Evolutionary conservation across 2,329 filamentous ascomycete species (phyloP), one percentile per base, ranked within the genome.

Genomic region (Verticillium isaacii): DNA sequence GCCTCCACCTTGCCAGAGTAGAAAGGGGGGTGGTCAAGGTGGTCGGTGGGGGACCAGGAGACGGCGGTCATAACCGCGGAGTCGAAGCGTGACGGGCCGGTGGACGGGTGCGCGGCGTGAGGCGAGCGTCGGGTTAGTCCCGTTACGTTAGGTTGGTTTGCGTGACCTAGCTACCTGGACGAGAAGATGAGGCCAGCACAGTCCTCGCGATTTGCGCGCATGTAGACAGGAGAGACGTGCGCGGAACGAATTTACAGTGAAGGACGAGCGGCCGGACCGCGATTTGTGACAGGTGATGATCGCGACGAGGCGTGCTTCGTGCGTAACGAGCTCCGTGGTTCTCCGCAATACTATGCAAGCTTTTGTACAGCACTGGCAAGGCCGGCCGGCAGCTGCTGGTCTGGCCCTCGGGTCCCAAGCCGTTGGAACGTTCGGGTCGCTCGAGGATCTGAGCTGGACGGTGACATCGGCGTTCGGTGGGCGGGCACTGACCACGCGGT

Each of bases 361-460:
- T 45, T 45, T 45, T 17, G 37, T 39, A 14, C 37, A 39, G 39
- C 17, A 36, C 39, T 5, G 19, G n/a, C 45, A 11, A 52, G 45
- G 6, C 19, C n/a, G 19, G 45, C 45, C 45, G 39, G 37, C 41
- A 58, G 56, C 37, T 45, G 56, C 37, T 45, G 57, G 23, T 29
- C 37, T 50, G 57, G 57, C 57, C 37, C 57, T 50, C 39, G 32
- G 37, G 57, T 50, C 41, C 57, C 57, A 58, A 32, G 57, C 39
- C 25, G 57, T 58, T 58, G 57, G 57, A 50, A 58, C 57, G 57
- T 39, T 58, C 39, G 57, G 57, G 32, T 58, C 57, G 39, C 57
- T 39, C 29, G 29, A 7, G 39, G 57, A 39, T 41, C 57, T 41
- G 37, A 50, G 57, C 36, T 41, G 36, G 37, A 39, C 39, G 23